Percentiles rank a stretch among this genome's conserved stretches.
Evolutionary conservation across 495 filamentous ascomycete species (phyloP).

Genomic region (Neurospora sublineolata): DNA sequence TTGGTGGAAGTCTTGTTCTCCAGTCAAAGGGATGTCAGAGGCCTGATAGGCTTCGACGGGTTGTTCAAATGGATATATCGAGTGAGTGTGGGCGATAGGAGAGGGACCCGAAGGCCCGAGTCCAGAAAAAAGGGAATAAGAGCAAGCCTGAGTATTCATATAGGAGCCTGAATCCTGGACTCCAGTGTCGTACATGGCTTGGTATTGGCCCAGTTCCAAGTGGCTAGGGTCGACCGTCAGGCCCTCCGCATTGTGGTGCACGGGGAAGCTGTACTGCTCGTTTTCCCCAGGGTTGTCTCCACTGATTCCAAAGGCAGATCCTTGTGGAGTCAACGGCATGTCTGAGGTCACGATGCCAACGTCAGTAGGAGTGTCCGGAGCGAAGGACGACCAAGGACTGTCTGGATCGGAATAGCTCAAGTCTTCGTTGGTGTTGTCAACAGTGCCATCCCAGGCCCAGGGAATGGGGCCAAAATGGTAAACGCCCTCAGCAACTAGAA

Average conservation of each 20-base stretch:
- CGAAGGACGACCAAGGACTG: background rate
- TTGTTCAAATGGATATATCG: background rate
- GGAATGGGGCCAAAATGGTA: background rate
- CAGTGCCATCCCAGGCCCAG: background rate
- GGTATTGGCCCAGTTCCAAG: background rate
- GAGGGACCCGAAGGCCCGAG: background rate
- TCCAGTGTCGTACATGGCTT: background rate
- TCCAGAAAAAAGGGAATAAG: background rate
- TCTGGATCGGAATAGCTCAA: background rate
- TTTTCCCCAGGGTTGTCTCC: background rate
- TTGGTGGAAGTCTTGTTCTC: background rate
- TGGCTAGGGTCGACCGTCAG: background rate
- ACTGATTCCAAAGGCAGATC: background rate
- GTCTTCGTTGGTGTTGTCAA: background rate
- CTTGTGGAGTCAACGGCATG: background rate
- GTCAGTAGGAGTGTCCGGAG: background rate
- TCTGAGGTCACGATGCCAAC: background rate
- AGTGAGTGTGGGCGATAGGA: background rate
- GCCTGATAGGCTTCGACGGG: background rate
- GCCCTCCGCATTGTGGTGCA: background rate
- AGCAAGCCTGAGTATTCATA: background rate
- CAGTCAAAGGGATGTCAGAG: background rate
- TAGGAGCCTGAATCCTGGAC: background rate
- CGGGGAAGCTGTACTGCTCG: background rate
- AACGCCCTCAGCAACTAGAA: background rate